These are phyloP conservation scores for Xylaria palmicola DNA, from an alignment of 495 filamentous ascomycete genomes.

Conservation along the genomic window DNA sequence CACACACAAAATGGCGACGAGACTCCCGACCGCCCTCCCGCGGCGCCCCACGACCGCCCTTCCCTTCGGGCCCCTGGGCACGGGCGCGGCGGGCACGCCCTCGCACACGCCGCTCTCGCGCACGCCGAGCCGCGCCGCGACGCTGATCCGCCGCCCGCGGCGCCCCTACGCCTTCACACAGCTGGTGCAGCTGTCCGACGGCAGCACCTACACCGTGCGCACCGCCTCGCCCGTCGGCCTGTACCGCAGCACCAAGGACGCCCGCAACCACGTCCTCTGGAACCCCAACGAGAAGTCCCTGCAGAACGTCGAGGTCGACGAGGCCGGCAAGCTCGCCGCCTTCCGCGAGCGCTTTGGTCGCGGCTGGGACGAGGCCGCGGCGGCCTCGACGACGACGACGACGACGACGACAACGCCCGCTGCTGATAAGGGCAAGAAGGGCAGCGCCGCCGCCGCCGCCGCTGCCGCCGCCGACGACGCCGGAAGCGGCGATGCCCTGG, in stretches of 20 bases:
- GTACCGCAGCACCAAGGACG: conserved; percentile 77
- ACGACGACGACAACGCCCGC: conserved; percentile 9
- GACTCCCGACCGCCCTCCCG: conserved; percentile 26
- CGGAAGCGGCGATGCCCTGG: conserved; percentile 50
- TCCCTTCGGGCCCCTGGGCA: neutral
- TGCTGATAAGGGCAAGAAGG: conserved; percentile 32
- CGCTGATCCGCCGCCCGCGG: conserved; percentile 81
- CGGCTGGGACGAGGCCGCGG: conserved; percentile 64
- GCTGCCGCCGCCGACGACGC: conserved; percentile 31
- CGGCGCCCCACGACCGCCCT: conserved; percentile 27
- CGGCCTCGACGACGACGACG: conserved; percentile 9
- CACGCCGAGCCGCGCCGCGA: conserved; percentile 68
- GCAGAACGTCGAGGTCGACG: conserved; percentile 87
- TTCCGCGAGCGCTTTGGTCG: conserved; percentile 84
- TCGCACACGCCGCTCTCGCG: conserved; percentile 27
- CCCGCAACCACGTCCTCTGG: conserved; percentile 84
- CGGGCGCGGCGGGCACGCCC: too few relatives aligned
- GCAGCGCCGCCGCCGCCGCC: conserved; percentile 44
- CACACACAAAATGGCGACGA: conserved; percentile 23
- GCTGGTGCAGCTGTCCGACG: conserved; percentile 91
- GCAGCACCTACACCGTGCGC: conserved; percentile 79
- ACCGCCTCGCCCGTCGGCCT: conserved; percentile 82
- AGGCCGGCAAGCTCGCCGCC: conserved; percentile 83
- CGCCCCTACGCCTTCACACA: conserved; percentile 97
- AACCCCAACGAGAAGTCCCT: conserved; percentile 77